Base-by-base conservation (phyloP, 768 basidiomycete genomes). In the Hemileccinum impolitum region DNA sequence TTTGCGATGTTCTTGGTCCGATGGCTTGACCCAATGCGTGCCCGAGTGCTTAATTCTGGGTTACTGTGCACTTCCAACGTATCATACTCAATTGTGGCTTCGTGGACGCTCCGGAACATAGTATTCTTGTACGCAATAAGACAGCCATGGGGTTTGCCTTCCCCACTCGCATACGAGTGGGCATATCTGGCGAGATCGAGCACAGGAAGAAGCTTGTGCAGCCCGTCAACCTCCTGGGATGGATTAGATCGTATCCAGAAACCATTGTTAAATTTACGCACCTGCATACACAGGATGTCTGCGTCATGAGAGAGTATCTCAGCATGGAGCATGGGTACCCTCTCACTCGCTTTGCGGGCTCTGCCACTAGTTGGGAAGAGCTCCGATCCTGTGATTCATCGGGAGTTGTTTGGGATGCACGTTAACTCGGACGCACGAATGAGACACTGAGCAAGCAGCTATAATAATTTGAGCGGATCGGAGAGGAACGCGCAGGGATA, bases 251-350 rank as follows among this genome's bases (percentile, higher is more conserved):
- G 8, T 21, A 36, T 39, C 38, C 11, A 30, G 37, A 19, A 25
- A 31, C 15, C 36, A 18, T 23, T 21, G 34, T 13, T 30, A 19
- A 15, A 45, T 49, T 19, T 25, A 60, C 70, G 52, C 64, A 87
- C 93, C 75, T 96, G 94, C 38, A 96, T 76, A 63, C 93, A 95
- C 38, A 93, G 67, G 21, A 96, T 78, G 65, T 94, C 90, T 2
- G 88, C 82, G n/a, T 78, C 60, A 49, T 87, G 80, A 3, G 77
- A 76, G 14, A 80, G 66, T n/a, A 95, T 75, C 65, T 96, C 94
- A 42, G 75, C 72, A 50, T 82, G 77, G 13, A 92, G 70, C 87
- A 94, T 87, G 14, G 80, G 78, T 57, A 82, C 81, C 53, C 94
- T 75, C 62, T 87, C 82, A 18, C 60, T 63, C 40, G 82, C 85